phyloP scores from a whole-genome alignment of 306 rosid species.

The Parietaria judaica region DNA sequence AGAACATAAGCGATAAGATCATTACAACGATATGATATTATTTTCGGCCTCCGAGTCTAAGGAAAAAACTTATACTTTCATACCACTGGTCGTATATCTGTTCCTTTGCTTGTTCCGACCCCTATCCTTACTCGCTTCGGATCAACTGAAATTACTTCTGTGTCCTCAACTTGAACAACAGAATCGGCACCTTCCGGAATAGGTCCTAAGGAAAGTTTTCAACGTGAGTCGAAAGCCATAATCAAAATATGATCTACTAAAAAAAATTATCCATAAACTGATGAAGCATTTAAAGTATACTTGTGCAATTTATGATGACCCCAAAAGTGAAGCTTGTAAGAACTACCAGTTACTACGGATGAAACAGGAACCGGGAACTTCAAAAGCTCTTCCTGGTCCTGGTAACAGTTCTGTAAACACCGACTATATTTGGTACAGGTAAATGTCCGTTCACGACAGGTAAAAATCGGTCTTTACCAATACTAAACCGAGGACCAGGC shows the following conservation, averaged over 20 bases:
- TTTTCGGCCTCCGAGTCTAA: not conserved
- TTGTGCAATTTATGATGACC: not conserved
- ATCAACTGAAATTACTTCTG: conserved; percentile 27
- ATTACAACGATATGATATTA: not conserved
- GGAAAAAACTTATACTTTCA: conserved; percentile 5
- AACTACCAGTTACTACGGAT: too few species aligned
- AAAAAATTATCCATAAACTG: too few species aligned
- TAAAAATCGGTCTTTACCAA: too few species aligned
- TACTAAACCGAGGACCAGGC: too few species aligned
- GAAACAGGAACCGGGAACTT: too few species aligned
- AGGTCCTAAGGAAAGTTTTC: conserved; percentile 46
- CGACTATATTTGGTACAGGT: too few species aligned
- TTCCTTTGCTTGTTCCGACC: conserved; percentile 49
- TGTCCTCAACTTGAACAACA: conserved; percentile 90
- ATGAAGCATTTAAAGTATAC: too few species aligned
- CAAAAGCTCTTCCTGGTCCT: too few species aligned
- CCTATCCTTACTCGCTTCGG: conserved; percentile 45
- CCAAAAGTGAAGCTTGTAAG: not conserved
- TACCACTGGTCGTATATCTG: conserved; percentile 88
- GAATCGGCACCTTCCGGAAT: conserved; percentile 98
- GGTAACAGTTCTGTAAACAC: too few species aligned
- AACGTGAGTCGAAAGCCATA: not conserved
- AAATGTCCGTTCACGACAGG: too few species aligned
- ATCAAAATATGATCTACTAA: not conserved
- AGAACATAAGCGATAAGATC: not conserved